Percentiles rank a stretch among this genome's conserved stretches.
These are phyloP conservation scores for Bipolaris cookei DNA, from an alignment of 2,329 filamentous ascomycete species.

Conservation along the genomic window DNA sequence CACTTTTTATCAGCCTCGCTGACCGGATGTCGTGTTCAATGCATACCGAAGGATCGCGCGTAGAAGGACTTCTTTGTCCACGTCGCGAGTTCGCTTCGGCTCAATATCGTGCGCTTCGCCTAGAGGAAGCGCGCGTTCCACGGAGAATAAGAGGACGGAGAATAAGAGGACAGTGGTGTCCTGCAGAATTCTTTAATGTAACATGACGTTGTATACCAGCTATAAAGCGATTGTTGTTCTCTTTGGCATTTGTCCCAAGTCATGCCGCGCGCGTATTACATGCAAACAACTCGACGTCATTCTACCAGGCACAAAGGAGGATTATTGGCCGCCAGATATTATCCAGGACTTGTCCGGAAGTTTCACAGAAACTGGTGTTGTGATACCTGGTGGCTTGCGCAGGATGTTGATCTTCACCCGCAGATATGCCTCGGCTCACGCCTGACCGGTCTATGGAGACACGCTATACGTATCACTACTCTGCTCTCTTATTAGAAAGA, in stretches of 20 bases:
- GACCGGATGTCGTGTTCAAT: conserved; percentile 16
- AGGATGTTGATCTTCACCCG: background rate
- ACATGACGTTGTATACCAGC: background rate
- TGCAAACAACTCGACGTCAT: background rate
- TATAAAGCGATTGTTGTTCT: background rate
- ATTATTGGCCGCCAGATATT: background rate
- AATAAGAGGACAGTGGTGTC: background rate
- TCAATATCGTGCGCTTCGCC: conserved; percentile 4
- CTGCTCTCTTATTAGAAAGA: background rate
- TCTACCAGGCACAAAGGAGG: background rate
- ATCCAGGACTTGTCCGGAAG: background rate
- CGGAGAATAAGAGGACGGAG: background rate
- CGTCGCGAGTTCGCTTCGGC: conserved; percentile 14
- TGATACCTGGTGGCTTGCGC: background rate
- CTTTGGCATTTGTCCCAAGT: background rate
- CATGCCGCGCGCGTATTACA: background rate
- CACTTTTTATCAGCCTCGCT: conserved; percentile 17
- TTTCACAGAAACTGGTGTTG: background rate
- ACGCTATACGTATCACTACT: background rate
- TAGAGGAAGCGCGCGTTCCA: conserved; percentile 2
- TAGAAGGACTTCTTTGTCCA: background rate
- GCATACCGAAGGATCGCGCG: background rate
- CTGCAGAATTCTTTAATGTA: too few species aligned
- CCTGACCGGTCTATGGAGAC: background rate
- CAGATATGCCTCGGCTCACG: background rate